Conservation (phyloP, 148 eudicot genomes). For the Rhododendron simsii region DNA sequence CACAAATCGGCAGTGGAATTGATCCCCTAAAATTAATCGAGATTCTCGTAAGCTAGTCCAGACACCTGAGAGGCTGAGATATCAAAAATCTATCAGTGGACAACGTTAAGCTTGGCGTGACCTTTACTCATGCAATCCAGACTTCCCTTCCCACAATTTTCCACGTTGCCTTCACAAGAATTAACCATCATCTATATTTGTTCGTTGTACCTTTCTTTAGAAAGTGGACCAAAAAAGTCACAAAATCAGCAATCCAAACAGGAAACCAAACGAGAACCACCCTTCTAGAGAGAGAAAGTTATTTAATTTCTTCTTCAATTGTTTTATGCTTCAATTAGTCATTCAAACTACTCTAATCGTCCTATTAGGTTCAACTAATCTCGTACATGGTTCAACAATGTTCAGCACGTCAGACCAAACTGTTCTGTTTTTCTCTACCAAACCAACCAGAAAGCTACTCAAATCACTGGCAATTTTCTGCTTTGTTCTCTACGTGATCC, state of each 20-base stretch:
- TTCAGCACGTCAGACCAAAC: not conserved
- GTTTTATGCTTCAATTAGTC: not conserved
- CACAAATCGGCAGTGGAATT: too few species aligned
- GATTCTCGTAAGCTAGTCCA: too few species aligned
- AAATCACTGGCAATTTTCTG: conserved; percentile 25
- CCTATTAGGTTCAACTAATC: not conserved
- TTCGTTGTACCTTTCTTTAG: not conserved
- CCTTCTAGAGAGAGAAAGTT: not conserved
- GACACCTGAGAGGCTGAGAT: too few species aligned
- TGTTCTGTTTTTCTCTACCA: not conserved
- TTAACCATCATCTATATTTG: not conserved
- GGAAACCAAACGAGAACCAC: not conserved
- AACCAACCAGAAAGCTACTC: conserved; percentile 17
- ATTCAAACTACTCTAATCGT: not conserved
- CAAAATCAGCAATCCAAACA: not conserved
- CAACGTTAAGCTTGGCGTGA: not conserved
- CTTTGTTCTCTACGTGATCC: conserved; percentile 16
- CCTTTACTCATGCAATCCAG: not conserved
- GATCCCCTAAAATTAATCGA: too few species aligned
- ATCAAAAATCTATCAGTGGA: not conserved
- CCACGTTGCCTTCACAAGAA: not conserved
- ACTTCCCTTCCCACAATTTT: not conserved
- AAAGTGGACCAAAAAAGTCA: not conserved
- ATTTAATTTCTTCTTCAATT: not conserved
- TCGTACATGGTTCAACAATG: not conserved